A percentile compares a stretch with the other conserved stretches of the same genome.
Evolutionary conservation across 2,329 filamentous ascomycete genomes (phyloP).

Genomic region (Sporothrix brunneoviolacea): DNA sequence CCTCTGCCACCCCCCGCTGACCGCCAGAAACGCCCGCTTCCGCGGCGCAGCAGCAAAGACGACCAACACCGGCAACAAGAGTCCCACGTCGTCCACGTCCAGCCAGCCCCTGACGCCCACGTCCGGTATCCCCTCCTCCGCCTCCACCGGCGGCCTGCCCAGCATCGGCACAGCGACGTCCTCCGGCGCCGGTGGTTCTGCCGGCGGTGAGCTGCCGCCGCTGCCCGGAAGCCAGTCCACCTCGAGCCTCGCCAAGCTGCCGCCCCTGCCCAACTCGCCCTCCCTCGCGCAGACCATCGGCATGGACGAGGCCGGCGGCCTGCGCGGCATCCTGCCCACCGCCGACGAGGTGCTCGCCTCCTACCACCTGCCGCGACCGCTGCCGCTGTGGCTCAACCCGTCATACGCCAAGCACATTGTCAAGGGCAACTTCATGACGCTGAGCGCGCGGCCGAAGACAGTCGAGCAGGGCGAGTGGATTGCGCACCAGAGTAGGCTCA

Average conservation of each 20-base stretch:
- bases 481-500: slow-evolving; percentile 72
- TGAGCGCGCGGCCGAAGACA: slow-evolving; percentile 86
- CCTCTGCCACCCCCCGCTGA: not conserved
- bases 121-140: slow-evolving; percentile 10
- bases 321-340: slow-evolving; percentile 28
- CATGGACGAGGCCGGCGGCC: slow-evolving; percentile 54
- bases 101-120: slow-evolving; percentile 34
- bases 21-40: slow-evolving; percentile 16
- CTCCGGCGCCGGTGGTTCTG: not conserved
- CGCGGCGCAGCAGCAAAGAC: slow-evolving; percentile 12
- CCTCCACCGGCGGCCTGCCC: slow-evolving; percentile 3
- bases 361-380: slow-evolving; percentile 59
- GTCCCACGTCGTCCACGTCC: slow-evolving; percentile 16
- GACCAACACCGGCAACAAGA: slow-evolving; percentile 12
- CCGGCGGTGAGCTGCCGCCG: slow-evolving; percentile 31
- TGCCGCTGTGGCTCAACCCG: slow-evolving; percentile 69
- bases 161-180: slow-evolving; percentile 1
- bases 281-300: slow-evolving; percentile 61
- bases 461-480: slow-evolving; percentile 95
- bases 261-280: slow-evolving; percentile 56
- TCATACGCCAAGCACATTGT: slow-evolving; percentile 79
- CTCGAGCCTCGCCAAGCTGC: slow-evolving; percentile 48
- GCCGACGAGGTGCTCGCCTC: slow-evolving; percentile 48
- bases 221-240: slow-evolving; percentile 47
- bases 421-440: slow-evolving; percentile 94